Base-by-base conservation (phyloP, 2,329 filamentous ascomycete genomes). In the Verticillium tricorpus region DNA sequence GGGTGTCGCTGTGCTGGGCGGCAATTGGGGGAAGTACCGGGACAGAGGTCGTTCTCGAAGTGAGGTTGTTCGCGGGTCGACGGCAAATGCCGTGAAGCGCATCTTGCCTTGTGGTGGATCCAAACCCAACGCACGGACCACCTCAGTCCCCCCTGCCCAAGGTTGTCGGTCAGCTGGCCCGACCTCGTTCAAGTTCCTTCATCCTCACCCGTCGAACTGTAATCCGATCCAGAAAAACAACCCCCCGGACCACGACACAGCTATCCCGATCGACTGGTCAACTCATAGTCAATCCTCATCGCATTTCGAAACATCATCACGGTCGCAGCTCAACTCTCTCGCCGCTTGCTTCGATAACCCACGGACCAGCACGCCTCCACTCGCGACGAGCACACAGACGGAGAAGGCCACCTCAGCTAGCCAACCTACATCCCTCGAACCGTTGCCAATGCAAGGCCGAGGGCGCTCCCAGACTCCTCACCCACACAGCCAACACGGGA, bases 71-170 rank as follows among this genome's bases (percentile, higher is more conserved):
- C 45, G 45, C 45, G 45, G 45, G 62, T 65, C 61, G 62, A 62
- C 62, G 64, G 63, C 60, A 64, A 63, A 61, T 62, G 58, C 63
- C 60, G 60, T 45, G 40, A 39, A 28, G 52, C 25, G 62, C 62
- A 64, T 50, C n/a, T 22, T 50, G 45, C 45, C 45, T 50, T 8
- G n/a, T 9, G 45, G 45, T 50, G 45, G 45, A n/a, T 50, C 45
- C 45, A 25, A n/a, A n/a, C 45, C 45, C 19, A 22, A 14, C 12
- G 57, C 57, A 50, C 57, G 15, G 57, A 50, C 57, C 57, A 58
- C 57, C 11, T 58, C 19, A 22, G 25, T 28, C 57, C 37, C 28
- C 35, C 35, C 15, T 37, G 25, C 14, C 39, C 57, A 50, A 50
- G 45, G 45, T 50, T 50, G 57, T 58, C 57, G 57, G 57, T 58